Evolutionary conservation across 306 rosid genomes (phyloP).

Genomic region (Luffa aegyptiaca): DNA sequence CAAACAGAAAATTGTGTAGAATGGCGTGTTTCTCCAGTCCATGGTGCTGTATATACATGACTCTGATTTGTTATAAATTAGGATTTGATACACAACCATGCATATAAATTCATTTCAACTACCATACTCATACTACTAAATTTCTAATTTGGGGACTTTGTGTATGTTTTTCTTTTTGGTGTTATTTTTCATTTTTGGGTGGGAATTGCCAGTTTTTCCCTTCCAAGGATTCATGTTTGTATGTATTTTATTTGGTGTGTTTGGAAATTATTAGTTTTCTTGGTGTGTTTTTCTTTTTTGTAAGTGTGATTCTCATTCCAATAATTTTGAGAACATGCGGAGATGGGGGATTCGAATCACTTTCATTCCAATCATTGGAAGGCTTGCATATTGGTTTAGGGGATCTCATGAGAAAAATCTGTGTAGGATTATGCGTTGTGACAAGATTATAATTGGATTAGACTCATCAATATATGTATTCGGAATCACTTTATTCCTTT

Average conservation of each 20-base stretch:
- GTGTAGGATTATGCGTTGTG: no score
- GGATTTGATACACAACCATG: neutral
- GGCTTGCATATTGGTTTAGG: no score
- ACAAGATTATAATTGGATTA: no score
- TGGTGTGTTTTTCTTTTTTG: neutral
- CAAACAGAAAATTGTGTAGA: neutral
- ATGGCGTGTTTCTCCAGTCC: neutral
- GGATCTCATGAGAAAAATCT: no score
- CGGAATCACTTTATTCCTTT: no score
- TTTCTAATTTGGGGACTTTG: neutral
- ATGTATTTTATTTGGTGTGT: neutral
- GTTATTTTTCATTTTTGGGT: neutral
- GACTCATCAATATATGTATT: no score
- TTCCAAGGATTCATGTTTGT: neutral
- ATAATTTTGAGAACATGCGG: no score
- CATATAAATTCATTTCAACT: neutral
- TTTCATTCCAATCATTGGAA: no score
- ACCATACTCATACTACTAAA: neutral
- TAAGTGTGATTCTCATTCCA: no score
- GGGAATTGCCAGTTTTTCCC: neutral
- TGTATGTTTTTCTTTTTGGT: neutral
- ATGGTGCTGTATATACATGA: neutral
- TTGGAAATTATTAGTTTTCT: neutral
- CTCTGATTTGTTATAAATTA: neutral
- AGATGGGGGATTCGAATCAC: no score